Base-by-base conservation (phyloP, 1,284 basidiomycete species). In the Tausonia pullulans region DNA sequence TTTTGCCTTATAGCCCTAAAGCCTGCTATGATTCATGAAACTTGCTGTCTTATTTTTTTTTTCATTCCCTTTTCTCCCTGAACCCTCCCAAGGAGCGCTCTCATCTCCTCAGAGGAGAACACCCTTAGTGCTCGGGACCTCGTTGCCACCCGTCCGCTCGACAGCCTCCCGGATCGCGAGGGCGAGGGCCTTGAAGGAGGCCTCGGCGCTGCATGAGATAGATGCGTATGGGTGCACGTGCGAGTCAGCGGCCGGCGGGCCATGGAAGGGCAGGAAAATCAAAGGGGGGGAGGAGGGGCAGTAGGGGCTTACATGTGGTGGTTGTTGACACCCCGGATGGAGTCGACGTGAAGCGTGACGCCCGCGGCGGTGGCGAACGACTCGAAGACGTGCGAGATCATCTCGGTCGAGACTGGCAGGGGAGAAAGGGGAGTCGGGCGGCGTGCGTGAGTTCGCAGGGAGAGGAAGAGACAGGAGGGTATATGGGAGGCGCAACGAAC, bases 51-150 rank as follows among this genome's bases (percentile, higher is more conserved):
- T 27, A 27, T 27, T 27, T 27, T 27, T 27, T 27, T 27, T 27
- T 27, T 27, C 27, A 27, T 27, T 27, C 27, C 27, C 27, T 27
- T 27, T 27, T 27, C 27, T 27, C 27, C 27, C 27, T 27, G 27
- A 27, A 27, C 27, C 27, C 27, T 27, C 27, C 27, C 27, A 27
- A 27, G 27, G 27, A 27, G 2, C 27, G 27, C 27, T 27, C 27
- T 27, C 27, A 27, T 13, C 27, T 1, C 27, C 27, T 40, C 39
- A 65, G 13, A 60, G 39, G 45, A 96, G 79, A 3, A 96, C 90
- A 68, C 95, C 96, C 77, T 99, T 99, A 7, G 96, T 98, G 74
- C 90, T 95, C 3, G 96, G 96, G 27, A 98, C 86, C 69, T 99
- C 96, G 71, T 86, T 82, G 13, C 87, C 83, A 5, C 94, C 94